Conservation (phyloP, 2,329 filamentous ascomycete species). For the Xylariaceae sp. region DNA sequence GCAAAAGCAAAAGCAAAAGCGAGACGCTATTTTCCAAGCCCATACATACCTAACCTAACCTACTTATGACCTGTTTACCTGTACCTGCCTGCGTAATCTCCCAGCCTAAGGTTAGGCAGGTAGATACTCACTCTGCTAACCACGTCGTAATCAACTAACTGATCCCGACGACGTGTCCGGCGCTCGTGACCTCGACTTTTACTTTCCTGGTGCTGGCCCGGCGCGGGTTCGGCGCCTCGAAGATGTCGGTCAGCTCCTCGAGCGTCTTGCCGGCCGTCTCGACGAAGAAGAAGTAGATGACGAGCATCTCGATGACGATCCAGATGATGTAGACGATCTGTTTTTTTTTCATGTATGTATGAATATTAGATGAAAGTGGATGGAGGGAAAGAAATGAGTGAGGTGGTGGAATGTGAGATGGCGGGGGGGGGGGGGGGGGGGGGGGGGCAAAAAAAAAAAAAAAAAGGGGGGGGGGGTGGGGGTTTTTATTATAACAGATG, state of each 20-base stretch:
- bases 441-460: neutral
- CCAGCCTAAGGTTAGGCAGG: too few relatives aligned
- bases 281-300: conserved; percentile 30
- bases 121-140: too few relatives aligned
- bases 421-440: neutral
- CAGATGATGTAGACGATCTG: conserved; percentile 27
- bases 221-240: conserved; percentile 26
- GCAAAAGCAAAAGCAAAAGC: too few relatives aligned
- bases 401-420: neutral
- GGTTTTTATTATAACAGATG: too few relatives aligned
- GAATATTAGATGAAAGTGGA: neutral
- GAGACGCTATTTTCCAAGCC: too few relatives aligned
- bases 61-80: too few relatives aligned
- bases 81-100: too few relatives aligned
- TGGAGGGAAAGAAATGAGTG: neutral
- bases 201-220: conserved; percentile 43
- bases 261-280: conserved; percentile 29
- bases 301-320: conserved; percentile 25
- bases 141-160: too few relatives aligned
- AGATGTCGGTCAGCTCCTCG: conserved; percentile 27
- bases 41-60: too few relatives aligned
- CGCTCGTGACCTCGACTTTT: conserved; percentile 42
- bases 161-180: conserved; percentile 20
- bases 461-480: neutral
- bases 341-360: too few relatives aligned